Percentiles rank a stretch among this genome's conserved stretches.
phyloP scores from a whole-genome alignment of 306 rosid genomes.

The Vigna trinervia region DNA sequence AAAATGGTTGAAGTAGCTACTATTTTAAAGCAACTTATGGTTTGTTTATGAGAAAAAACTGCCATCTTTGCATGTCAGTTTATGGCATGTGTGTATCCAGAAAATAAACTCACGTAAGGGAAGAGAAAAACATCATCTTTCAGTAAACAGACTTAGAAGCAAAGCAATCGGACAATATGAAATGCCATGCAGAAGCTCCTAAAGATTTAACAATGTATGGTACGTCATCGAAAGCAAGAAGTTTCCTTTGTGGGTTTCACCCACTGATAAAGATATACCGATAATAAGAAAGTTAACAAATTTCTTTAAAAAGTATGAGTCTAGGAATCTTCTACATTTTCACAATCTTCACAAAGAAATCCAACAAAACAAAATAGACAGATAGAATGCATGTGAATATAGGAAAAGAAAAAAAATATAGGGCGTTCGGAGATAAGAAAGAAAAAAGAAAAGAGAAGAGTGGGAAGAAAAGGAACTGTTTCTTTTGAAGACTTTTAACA shows the following conservation, averaged over 20 bases:
- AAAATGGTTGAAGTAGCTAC: neutral
- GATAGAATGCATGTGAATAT: conserved; percentile 19
- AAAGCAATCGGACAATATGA: conserved; percentile 7
- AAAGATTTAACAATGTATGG: neutral
- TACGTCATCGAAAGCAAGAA: conserved; percentile 16
- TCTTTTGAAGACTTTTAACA: neutral
- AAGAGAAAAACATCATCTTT: neutral
- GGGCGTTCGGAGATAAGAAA: neutral
- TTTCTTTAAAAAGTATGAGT: neutral
- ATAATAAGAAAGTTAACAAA: neutral
- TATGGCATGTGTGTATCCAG: neutral
- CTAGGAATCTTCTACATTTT: neutral
- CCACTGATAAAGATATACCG: neutral
- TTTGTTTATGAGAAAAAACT: neutral
- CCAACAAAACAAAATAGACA: neutral
- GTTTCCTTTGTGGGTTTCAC: neutral
- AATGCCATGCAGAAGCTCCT: conserved; percentile 5
- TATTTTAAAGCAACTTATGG: neutral
- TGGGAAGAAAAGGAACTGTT: conserved; percentile 36
- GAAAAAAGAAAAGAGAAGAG: neutral
- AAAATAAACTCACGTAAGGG: neutral
- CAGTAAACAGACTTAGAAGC: neutral
- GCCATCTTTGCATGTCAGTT: neutral
- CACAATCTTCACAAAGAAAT: neutral
- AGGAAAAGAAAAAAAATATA: neutral